Base-by-base conservation (phyloP, 257 asterid genomes). In the Anisodus acutangulus region DNA sequence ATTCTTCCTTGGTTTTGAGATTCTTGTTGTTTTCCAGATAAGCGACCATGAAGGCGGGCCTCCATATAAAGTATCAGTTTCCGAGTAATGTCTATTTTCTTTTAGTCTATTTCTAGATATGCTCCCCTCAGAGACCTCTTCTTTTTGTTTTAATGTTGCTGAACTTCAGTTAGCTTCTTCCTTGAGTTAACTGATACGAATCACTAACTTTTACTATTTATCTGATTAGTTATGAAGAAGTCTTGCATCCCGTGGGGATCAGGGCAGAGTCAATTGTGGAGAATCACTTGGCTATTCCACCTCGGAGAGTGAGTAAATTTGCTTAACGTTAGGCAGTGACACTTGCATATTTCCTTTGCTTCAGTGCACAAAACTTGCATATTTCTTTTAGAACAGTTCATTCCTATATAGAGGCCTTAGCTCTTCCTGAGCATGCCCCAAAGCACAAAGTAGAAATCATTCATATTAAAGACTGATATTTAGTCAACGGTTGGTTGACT, bases 31-130 rank as follows among this genome's bases (percentile, higher is more conserved):
- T 86, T 80, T 16, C 78, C 94, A 95, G 98, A 89, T 91, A 58
- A 92, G 92, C 31, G 89, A 95, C 86, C 93, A 89, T 74, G 92
- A 89, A 86, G 97, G 97, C 15, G 98, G 98, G 35, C 98, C 98
- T 59, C 98, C 98, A 4, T 95, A 87, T 71, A 94, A 86, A 90
- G 98, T 93, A 76, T 91, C 98, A 59, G 89, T 92, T 79, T 57
- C 93, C 13, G 92, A 92, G 98, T 95, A 92, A 83, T 80, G 37
- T 71, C 64, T 78, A 49, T 22, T 55, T 39, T 82, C 80, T 16
- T 6, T 47, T 60, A 67, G 66, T 17, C 45, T 72, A 10, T 19
- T 72, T 74, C 47, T 78, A 26, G 8, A 8, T 84, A 39, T 69
- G 53, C 37, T 39, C 35, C 41, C 63, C 12, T 82, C 17, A 31